Evolutionary conservation across 2,329 filamentous ascomycete genomes (phyloP).

Genomic region (Cylindrodendrum hubeiense): DNA sequence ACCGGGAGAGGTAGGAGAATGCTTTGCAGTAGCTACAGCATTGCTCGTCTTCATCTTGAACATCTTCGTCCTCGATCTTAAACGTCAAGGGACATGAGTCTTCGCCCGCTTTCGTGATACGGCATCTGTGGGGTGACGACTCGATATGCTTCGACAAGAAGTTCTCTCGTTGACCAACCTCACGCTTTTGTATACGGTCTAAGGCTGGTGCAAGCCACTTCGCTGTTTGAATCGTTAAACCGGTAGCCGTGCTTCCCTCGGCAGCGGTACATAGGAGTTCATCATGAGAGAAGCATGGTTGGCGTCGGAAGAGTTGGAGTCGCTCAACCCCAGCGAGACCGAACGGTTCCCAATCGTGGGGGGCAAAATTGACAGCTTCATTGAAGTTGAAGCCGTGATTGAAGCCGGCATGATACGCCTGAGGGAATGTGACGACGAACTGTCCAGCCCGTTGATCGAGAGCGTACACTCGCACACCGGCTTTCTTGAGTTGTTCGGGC

Average conservation of each 20-base stretch:
- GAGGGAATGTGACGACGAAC: constrained; percentile 95
- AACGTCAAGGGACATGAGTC: constrained; percentile 71
- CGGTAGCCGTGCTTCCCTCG: constrained; percentile 75
- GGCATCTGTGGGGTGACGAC: constrained; percentile 65
- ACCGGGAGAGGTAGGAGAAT: constrained; percentile 91
- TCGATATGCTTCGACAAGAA: constrained; percentile 77
- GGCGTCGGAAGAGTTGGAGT: constrained; percentile 86
- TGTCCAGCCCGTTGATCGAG: constrained; percentile 97
- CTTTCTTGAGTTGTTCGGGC: constrained; percentile 92
- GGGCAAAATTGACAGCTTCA: constrained; percentile 98
- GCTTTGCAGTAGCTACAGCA: constrained; percentile 95
- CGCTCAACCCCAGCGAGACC: constrained; percentile 89
- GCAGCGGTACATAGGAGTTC: constrained; percentile 93
- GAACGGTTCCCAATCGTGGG: constrained; percentile 93
- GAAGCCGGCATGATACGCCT: constrained; percentile 97
- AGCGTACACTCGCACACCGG: constrained; percentile 92
- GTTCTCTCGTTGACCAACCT: constrained; percentile 74
- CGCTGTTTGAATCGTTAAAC: constrained; percentile 84
- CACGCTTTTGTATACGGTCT: constrained; percentile 80
- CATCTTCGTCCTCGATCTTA: constrained; percentile 77
- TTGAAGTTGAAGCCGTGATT: constrained; percentile 99
- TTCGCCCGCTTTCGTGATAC: constrained; percentile 55
- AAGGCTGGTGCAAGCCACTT: constrained; percentile 95
- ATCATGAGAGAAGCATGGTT: constrained; percentile 97
- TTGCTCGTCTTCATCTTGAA: constrained; percentile 92